Percentiles rank a stretch among this genome's conserved stretches.
Conservation (phyloP, 306 rosid species). For the Vigna reflexopilosa region DNA sequence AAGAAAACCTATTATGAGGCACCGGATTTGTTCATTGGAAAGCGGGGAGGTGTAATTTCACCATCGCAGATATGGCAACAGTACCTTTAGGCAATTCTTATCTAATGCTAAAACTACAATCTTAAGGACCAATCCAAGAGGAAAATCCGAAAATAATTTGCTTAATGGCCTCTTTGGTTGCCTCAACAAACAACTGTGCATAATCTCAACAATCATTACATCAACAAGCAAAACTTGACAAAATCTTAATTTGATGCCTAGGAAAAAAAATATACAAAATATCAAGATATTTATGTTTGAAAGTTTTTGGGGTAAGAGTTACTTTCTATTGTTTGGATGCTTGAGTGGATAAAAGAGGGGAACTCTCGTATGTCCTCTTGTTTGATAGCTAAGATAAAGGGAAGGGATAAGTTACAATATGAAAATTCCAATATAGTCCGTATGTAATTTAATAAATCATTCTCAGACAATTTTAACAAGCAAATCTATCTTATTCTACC, state of each 20-base stretch:
- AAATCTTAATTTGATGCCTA: neutral
- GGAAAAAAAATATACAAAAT: neutral
- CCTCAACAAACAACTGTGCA: neutral
- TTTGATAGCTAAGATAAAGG: conserved; percentile 15
- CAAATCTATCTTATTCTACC: neutral
- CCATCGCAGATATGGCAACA: no score
- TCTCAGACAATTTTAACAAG: neutral
- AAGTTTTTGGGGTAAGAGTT: neutral
- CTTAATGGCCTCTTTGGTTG: neutral
- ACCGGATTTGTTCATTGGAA: no score
- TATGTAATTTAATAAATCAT: neutral
- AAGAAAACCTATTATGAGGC: no score
- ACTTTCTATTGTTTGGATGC: conserved; percentile 13
- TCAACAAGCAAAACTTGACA: neutral
- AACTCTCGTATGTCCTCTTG: neutral
- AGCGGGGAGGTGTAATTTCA: no score
- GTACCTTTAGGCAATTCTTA: no score
- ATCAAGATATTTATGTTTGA: conserved; percentile 7
- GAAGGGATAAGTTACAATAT: neutral
- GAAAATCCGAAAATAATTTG: neutral
- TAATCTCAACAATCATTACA: neutral
- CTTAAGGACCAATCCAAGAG: no score
- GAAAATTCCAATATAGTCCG: neutral
- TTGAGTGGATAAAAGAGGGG: neutral
- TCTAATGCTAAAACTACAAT: no score